These are phyloP conservation scores for Boletus sp. DNA, from an alignment of 1,284 basidiomycete genomes.

Conservation along the genomic window DNA sequence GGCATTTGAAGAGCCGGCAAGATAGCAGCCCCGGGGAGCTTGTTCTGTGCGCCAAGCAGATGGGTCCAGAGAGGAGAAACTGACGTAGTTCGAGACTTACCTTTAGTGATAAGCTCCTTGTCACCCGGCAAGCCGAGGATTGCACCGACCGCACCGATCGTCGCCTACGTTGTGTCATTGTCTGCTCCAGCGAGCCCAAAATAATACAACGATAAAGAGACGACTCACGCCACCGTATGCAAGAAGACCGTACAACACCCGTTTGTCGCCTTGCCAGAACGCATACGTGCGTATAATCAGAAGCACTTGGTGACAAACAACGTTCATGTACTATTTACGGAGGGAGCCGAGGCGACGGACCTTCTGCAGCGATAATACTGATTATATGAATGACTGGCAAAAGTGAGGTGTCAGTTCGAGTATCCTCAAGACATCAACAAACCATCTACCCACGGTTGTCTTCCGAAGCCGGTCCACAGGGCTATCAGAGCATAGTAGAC, in stretches of 20 bases:
- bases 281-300: slow-evolving; percentile 23
- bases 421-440: background rate
- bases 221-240: slow-evolving; percentile 5
- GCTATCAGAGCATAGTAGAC: background rate
- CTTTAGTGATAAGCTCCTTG: slow-evolving; percentile 3
- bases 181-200: background rate
- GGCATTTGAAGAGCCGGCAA: background rate
- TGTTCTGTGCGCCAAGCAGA: background rate
- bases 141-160: slow-evolving; percentile 1
- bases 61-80: background rate
- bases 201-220: background rate
- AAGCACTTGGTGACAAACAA: slow-evolving; percentile 10
- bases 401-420: background rate
- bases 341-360: slow-evolving; percentile 1
- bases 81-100: background rate
- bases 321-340: background rate
- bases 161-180: background rate
- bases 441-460: slow-evolving; percentile 6
- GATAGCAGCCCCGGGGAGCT: background rate
- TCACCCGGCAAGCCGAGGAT: background rate
- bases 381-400: slow-evolving; percentile 18
- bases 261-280: slow-evolving; percentile 18
- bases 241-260: slow-evolving; percentile 13
- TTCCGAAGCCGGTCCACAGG: background rate
- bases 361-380: slow-evolving; percentile 15